These are phyloP conservation scores for Encephalitozoon cuniculi DNA, from an alignment of 371 early-diverging fungal genomes.

Conservation along the genomic window DNA sequence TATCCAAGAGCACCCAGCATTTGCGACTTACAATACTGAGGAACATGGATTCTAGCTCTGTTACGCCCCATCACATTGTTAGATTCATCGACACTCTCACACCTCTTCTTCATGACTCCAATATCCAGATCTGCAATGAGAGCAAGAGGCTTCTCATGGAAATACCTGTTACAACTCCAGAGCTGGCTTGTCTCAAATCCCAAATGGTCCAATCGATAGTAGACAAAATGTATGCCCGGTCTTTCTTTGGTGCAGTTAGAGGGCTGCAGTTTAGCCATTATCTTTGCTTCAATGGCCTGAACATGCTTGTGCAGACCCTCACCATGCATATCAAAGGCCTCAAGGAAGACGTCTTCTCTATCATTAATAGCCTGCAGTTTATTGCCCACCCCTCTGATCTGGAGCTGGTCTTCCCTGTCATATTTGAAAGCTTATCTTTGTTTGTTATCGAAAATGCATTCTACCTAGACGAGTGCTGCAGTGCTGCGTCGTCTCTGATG, in stretches of 20 bases:
- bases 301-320: constrained; percentile 19
- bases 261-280: constrained; percentile 24
- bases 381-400: not conserved
- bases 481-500: not conserved
- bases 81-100: not conserved
- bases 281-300: constrained; percentile 28
- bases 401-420: not conserved
- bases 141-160: constrained; percentile 3
- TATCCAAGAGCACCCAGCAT: not conserved
- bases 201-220: constrained; percentile 31
- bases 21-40: not conserved
- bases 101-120: constrained; percentile 16
- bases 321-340: constrained; percentile 11
- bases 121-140: not conserved
- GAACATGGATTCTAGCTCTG: not conserved
- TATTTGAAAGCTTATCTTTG: not conserved
- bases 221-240: constrained; percentile 14
- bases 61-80: not conserved
- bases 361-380: not conserved
- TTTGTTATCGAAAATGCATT: constrained; percentile 28
- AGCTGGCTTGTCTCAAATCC: not conserved
- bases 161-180: not conserved
- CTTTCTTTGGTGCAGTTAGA: constrained; percentile 5
- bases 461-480: constrained; percentile 9
- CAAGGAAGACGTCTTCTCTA: constrained; percentile 10